Evolutionary conservation across 2,329 filamentous ascomycete genomes (phyloP), one percentile per base, ranked within the genome.

Genomic region (Microdochium paspali): DNA sequence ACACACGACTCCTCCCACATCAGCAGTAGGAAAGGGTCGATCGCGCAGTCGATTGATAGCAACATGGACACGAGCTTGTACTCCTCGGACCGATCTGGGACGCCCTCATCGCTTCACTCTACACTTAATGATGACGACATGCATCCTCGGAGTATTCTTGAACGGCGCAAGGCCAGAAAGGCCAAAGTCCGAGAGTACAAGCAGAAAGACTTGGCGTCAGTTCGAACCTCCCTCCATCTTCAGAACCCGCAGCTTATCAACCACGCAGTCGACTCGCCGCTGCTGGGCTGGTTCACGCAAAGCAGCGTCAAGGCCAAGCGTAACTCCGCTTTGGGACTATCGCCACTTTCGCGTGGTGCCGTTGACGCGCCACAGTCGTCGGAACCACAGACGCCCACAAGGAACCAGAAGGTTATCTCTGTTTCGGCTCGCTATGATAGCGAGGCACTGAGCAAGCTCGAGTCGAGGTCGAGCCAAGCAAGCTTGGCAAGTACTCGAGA

Each of bases 161-260:
- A 57, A 44, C 51, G 54, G 30, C 52, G 58, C 24, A 50, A 54
- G 28, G 56, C 52, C 24, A 53, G 57, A 18, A 55, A 54, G 43
- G 53, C 53, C 15, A 56, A 52, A 39, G 53, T 56, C 12, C 51
- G 48, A 25, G 55, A 55, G 32, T 56, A 55, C 47, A 56, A 57
- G 32, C 50, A 53, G 39, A 52, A 54, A 31, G 53, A 57, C 32
- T 44, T 60, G n/a, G 52, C 23, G 20, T 13, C 42, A 4, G 42
- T 26, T 12, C 42, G 42, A 4, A 44, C 24, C 23, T 26, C 24
- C 18, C 10, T 26, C 4, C 23, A 15, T 21, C 32, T 21, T 40
- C 32, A 40, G 9, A 26, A 44, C 10, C 42, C 24, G 3, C 20
- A 4, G n/a, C 23, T 7, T 6, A 24, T 10, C 21, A 24, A 7